Base-by-base conservation (phyloP, 441 rosid genomes). In the Pelargonium myrrhifolium region DNA sequence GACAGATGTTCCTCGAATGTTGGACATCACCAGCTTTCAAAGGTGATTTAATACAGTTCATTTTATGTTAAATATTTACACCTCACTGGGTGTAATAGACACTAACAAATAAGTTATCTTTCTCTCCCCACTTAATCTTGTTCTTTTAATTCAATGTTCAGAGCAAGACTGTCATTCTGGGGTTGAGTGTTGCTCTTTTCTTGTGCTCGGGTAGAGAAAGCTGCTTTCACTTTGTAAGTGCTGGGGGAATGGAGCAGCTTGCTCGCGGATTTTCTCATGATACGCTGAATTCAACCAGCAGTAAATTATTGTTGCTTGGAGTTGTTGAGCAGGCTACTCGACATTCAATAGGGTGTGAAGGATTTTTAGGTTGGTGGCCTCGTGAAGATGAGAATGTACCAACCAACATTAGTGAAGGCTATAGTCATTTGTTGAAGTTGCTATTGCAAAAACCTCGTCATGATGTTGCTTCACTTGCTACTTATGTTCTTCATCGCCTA, bases 291-390 rank as follows among this genome's bases (percentile, higher is more conserved):
- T 94, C 94, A 64, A 80, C 90, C 7, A 68, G 91, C 58, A 63
- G 75, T 64, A 72, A 82, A 39, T 78, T 94, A 64, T 68, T 94
- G 67, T 75, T 84, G 43, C 95, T 94, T 77, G 96, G 91, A 87
- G 97, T 86, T 68, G 71, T 84, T 68, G 97, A 91, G 87, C 96
- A 81, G 81, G 96, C 97, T 72, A 91, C 96, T 59, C 85, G 89
- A 18, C 86, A 89, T 83, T 83, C 97, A 55, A 77, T 92, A 80
- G 97, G 97, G 15, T 94, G 99, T 76, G 97, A 91, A 75, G 92
- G 93, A 66, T 79, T 88, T 78, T 79, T 94, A 69, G 97, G 97
- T 66, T 94, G 99, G 99, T 94, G 97, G 97, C 97, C 92, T 73
- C 97, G 93, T 67, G 89, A 88, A 82, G 89, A 91, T 78, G 91